A percentile compares a stretch with the other conserved stretches of the same genome.
Evolutionary conservation across 768 basidiomycete species (phyloP).

Genomic region (Lentinula sp.): DNA sequence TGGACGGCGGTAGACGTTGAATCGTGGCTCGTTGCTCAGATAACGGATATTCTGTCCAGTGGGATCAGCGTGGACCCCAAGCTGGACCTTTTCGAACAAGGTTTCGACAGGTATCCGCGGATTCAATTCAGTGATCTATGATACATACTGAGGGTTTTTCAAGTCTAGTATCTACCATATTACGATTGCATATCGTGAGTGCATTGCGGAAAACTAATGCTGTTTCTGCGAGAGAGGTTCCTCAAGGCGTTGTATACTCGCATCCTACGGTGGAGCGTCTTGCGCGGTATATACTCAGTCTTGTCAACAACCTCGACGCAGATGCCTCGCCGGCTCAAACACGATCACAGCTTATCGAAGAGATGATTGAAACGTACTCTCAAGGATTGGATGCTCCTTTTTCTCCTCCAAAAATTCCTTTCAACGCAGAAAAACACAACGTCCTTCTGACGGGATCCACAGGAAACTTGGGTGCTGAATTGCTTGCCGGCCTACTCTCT

Average conservation of each 20-base stretch:
- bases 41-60: neutral
- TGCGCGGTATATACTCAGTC: neutral
- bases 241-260: neutral
- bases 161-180: constrained; percentile 1
- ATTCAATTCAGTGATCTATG: too few species aligned
- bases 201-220: neutral
- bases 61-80: neutral
- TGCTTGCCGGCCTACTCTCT: constrained; percentile 15
- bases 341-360: neutral
- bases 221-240: neutral
- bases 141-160: neutral
- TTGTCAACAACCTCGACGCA: neutral
- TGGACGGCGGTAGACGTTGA: neutral
- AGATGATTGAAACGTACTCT: constrained; percentile 1
- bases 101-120: neutral
- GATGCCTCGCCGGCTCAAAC: neutral
- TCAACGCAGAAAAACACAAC: neutral
- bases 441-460: constrained; percentile 27
- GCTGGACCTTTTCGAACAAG: constrained; percentile 1
- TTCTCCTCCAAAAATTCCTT: neutral
- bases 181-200: neutral
- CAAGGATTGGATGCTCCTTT: neutral
- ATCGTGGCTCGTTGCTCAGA: neutral
- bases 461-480: constrained; percentile 21
- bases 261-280: constrained; percentile 1